Evolutionary conservation across 2,329 filamentous ascomycete species (phyloP), one percentile per base, ranked within the genome.

Genomic region (Botryotinia convoluta): DNA sequence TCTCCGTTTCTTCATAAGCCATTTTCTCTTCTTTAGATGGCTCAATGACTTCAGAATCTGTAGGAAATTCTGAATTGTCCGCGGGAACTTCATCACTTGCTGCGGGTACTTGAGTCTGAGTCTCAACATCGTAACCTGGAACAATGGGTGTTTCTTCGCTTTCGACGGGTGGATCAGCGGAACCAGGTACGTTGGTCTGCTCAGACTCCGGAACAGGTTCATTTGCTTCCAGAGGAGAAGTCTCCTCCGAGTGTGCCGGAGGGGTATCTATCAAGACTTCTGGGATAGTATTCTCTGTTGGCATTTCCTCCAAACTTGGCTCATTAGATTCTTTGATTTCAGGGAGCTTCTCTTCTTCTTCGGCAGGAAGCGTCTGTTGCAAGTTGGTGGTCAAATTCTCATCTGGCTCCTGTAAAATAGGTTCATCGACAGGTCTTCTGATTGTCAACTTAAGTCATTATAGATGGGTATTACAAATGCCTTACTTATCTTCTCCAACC

Each of bases 101-200:
- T 29, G 54, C 64, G 14, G 26, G 4, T n/a, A 22, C 5, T 7
- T 29, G 14, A 54, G 4, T 10, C 1, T 37, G 14, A 6, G 14
- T 16, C 37, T 62, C 37, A 10, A n/a, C n/a, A n/a, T n/a, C 8
- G n/a, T 12, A 26, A 12, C 29, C 32, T 67, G 16, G 2, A n/a
- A 7, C 1, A 26, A 29, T 3, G 9, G 22, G 5, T 1, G 3
- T 9, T 26, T 37, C 44, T 37, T 51, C 14, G 12, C 4, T 42
- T 39, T 42, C 37, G 1, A 42, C 26, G 8, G 60, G 3, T 1
- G 1, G 0, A n/a, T 62, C 59, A 12, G 26, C 26, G 9, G 7
- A 20, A 10, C 0, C 14, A 4, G 32, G 14, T 26, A n/a, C 5
- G 0, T n/a, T 16, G 22, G 14, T 5, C 6, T 39, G 10, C 29